Base-by-base conservation (phyloP, 495 filamentous ascomycete species). In the Penicillium salamii region DNA sequence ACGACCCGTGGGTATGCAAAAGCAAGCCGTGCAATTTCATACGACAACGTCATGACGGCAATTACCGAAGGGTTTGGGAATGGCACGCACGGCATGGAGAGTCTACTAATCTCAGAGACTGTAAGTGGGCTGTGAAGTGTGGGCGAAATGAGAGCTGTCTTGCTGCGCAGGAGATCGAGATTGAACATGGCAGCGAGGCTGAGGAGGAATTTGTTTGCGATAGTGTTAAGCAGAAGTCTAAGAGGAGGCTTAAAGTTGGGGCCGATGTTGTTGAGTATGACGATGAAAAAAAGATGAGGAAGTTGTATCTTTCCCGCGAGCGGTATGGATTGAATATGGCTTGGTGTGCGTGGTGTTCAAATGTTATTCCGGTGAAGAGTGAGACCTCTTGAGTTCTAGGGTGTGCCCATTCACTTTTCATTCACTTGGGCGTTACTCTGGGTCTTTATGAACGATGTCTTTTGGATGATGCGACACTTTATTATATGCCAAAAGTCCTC, bases 51-150 rank as follows among this genome's bases (percentile, higher is more conserved):
- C 59, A 79, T 77, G 13, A 86, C 84, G n/a, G n/a, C n/a, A n/a
- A n/a, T 21, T 95, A 96, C 67, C 72, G 78, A 31, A 83, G 87
- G 29, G 85, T 90, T 28, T 96, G 91, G 91, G 82, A 74, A 15
- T 96, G 91, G 90, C 85, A 91, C 17, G 89, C 82, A 18, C 80
- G 87, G n/a, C 96, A 95, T 69, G 83, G 84, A 89, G 93, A 59
- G 91, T 90, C 46, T 82, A 88, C 59, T 84, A 91, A 52, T n/a
- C n/a, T n/a, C n/a, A n/a, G n/a, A n/a, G n/a, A n/a, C n/a, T n/a
- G n/a, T n/a, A n/a, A n/a, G n/a, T n/a, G n/a, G n/a, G 90, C 90
- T 33, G 88, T 95, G 3, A 82, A 87, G 54, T 96, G 91, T 62
- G 90, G 88, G 0, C 81, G 87, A 14, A 86, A 81, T 21, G 70